phyloP scores from a whole-genome alignment of 192 early-diverging fungal species.

The Gaertneriomyces semiglobifer region DNA sequence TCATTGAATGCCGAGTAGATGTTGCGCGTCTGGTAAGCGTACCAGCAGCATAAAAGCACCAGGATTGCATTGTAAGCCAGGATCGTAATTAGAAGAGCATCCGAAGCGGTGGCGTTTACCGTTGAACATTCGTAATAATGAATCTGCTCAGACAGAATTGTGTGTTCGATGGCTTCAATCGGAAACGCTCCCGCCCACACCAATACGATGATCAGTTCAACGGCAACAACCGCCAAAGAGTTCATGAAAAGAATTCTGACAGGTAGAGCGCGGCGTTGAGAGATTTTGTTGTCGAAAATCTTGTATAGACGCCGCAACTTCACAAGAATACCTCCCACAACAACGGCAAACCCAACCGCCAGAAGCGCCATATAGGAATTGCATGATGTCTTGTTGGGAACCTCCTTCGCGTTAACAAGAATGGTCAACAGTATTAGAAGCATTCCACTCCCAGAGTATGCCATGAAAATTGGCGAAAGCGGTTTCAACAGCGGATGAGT shows the following conservation, averaged over 20 bases:
- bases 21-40: conserved; percentile 31
- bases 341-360: conserved; percentile 21
- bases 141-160: neutral
- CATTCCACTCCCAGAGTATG: conserved; percentile 17
- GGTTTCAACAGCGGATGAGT: conserved; percentile 15
- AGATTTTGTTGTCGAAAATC: conserved; percentile 24
- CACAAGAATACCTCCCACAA: conserved; percentile 21
- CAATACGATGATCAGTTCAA: conserved; percentile 4
- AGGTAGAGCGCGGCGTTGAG: conserved; percentile 2
- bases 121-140: conserved; percentile 10
- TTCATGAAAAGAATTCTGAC: neutral
- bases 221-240: neutral
- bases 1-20: conserved; percentile 32
- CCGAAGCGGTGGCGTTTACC: neutral
- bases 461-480: conserved; percentile 24
- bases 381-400: conserved; percentile 15
- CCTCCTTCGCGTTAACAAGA: conserved; percentile 13
- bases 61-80: conserved; percentile 21
- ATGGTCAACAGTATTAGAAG: conserved; percentile 9
- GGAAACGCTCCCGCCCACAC: conserved; percentile 16
- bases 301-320: conserved; percentile 18
- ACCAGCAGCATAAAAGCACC: conserved; percentile 15
- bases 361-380: conserved; percentile 20
- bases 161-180: neutral
- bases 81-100: neutral